These are phyloP conservation scores for Adansonia rubrostipa DNA, from an alignment of 441 rosid species.

Conservation along the genomic window DNA sequence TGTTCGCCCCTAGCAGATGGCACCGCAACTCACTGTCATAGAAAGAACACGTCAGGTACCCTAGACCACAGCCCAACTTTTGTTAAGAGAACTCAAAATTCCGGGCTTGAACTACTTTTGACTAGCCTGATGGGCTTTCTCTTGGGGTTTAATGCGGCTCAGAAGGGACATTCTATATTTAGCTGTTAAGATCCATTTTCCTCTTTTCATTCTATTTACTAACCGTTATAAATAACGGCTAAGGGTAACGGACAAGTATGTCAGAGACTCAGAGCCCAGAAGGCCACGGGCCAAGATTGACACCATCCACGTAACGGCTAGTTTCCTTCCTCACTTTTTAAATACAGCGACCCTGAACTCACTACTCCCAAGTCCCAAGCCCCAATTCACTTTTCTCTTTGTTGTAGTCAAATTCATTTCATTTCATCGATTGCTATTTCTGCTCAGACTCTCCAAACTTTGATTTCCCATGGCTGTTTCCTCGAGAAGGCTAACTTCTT, in stretches of 20 bases:
- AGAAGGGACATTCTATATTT: background rate
- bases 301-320: conserved; percentile 48
- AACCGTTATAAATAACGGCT: conserved; percentile 23
- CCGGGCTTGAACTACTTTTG: background rate
- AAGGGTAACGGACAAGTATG: background rate
- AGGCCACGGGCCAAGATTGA: conserved; percentile 19
- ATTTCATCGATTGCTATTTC: conserved; percentile 23
- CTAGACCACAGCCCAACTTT: conserved; percentile 10
- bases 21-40: background rate
- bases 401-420: background rate
- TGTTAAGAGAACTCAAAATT: background rate
- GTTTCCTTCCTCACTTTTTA: conserved; percentile 21
- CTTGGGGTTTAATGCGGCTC: background rate
- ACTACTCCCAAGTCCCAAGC: background rate
- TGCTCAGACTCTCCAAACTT: background rate
- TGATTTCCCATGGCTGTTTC: conserved; percentile 33
- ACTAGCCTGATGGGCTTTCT: background rate
- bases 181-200: conserved; percentile 24
- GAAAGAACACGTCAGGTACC: background rate
- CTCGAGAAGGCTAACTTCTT: conserved; percentile 28
- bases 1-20: background rate
- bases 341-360: background rate
- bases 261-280: background rate
- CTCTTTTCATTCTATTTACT: background rate
- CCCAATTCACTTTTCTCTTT: conserved; percentile 5